Evolutionary conservation across 306 rosid genomes (phyloP).

Genomic region (Leucaena leucocephala): DNA sequence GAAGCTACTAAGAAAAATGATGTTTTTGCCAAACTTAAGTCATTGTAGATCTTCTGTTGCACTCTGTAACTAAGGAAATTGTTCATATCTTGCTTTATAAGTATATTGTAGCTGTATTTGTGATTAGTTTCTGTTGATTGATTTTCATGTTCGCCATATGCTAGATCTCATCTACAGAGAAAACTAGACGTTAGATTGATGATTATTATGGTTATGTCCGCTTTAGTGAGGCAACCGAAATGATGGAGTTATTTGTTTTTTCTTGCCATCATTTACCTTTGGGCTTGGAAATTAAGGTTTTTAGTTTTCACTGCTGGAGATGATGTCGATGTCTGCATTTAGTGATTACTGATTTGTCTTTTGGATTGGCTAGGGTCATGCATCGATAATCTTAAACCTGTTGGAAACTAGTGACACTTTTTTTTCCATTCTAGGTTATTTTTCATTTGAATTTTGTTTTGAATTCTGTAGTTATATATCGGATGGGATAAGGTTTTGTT

Average conservation of each 20-base stretch:
- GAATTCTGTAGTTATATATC: background rate
- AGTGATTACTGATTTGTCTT: constrained; percentile 12
- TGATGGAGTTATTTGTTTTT: background rate
- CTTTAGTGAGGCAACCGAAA: constrained; percentile 3
- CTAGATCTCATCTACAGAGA: constrained; percentile 17
- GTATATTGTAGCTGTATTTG: constrained; percentile 19
- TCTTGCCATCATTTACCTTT: constrained; percentile 2
- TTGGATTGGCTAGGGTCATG: background rate
- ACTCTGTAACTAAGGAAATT: constrained; percentile 22
- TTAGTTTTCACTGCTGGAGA: constrained; percentile 4
- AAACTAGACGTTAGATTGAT: constrained; percentile 19
- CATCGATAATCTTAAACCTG: background rate
- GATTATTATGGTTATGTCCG: constrained; percentile 6
- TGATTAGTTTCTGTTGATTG: constrained; percentile 27
- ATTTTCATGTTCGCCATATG: constrained; percentile 30
- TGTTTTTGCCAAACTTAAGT: constrained; percentile 18
- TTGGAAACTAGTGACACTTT: background rate
- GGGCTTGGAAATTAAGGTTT: background rate
- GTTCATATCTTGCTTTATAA: constrained; percentile 43
- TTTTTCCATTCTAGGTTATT: background rate
- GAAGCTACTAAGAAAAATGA: background rate
- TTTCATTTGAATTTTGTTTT: background rate
- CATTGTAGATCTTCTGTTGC: constrained; percentile 42
- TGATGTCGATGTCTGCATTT: constrained; percentile 1
- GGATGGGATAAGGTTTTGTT: no score